Percentiles rank a stretch among this genome's conserved stretches.
These are phyloP conservation scores for Ophiosphaerella narmari DNA, from an alignment of 2,329 filamentous ascomycete species.

Conservation along the genomic window DNA sequence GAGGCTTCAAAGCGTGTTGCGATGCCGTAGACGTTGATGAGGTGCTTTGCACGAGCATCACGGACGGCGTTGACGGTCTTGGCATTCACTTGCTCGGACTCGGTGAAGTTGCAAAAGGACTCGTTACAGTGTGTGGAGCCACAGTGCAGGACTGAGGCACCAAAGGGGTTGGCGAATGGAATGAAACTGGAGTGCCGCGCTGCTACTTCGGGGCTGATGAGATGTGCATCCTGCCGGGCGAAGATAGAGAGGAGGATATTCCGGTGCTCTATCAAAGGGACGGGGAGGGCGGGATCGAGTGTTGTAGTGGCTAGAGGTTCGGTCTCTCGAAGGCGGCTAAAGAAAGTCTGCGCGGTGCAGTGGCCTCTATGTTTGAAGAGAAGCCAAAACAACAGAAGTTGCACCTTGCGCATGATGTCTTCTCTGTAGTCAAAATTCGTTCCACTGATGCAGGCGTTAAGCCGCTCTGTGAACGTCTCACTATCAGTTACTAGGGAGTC, in stretches of 20 bases:
- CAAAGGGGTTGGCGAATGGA: conserved; percentile 34
- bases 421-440: conserved; percentile 3
- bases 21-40: conserved; percentile 25
- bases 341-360: conserved; percentile 39
- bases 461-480: conserved; percentile 14
- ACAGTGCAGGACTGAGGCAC: conserved; percentile 35
- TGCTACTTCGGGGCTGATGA: conserved; percentile 11
- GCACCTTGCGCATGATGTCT: conserved; percentile 25
- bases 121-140: conserved; percentile 21
- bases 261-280: conserved; percentile 17
- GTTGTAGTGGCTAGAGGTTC: conserved; percentile 27
- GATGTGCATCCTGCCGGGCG: conserved; percentile 10
- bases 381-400: conserved; percentile 42
- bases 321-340: conserved; percentile 21
- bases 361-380: conserved; percentile 32
- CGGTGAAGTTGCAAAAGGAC: conserved; percentile 8
- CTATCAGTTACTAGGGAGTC: conserved; percentile 16
- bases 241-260: conserved; percentile 34
- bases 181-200: conserved; percentile 9
- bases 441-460: conserved; percentile 9
- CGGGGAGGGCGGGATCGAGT: conserved; percentile 16
- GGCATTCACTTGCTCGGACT: neutral
- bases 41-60: conserved; percentile 24
- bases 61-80: conserved; percentile 15
- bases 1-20: conserved; percentile 21